Conservation (phyloP, 148 eudicot species). For the Vaccinium vitisidaea region DNA sequence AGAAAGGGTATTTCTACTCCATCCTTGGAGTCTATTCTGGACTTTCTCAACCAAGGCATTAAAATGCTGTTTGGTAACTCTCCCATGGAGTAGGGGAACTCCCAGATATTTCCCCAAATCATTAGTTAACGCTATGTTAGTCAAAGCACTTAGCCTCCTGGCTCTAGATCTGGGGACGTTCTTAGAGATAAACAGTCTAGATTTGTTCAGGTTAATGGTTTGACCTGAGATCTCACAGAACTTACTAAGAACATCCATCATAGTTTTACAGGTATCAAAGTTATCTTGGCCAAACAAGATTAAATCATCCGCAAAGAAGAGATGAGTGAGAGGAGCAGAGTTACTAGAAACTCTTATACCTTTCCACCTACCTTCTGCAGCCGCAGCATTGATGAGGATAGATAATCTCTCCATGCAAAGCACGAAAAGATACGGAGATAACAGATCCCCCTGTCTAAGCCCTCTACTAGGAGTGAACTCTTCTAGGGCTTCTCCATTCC, state of each 20-base stretch:
- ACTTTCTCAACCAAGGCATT: too few relatives aligned
- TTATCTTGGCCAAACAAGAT: not conserved
- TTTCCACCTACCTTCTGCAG: not conserved
- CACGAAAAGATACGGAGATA: not conserved
- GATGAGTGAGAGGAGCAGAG: not conserved
- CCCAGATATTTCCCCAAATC: not conserved
- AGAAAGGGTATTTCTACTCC: too few relatives aligned
- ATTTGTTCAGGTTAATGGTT: not conserved
- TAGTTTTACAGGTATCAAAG: not conserved
- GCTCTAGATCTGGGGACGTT: not conserved
- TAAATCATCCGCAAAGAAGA: not conserved
- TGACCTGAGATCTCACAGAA: not conserved
- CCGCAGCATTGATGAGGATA: not conserved
- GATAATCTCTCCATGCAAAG: not conserved
- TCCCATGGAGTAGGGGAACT: too few relatives aligned
- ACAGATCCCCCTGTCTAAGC: not conserved
- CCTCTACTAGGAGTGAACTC: not conserved
- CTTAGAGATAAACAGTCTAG: not conserved
- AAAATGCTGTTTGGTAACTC: too few relatives aligned
- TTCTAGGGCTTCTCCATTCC: not conserved
- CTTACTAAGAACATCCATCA: not conserved
- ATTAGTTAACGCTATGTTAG: not conserved
- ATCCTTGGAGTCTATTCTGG: too few relatives aligned
- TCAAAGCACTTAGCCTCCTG: not conserved
- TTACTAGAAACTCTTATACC: not conserved